These are phyloP conservation scores for Trichoderma brevicompactum DNA, from an alignment of 2,329 filamentous ascomycete genomes.

Conservation along the genomic window DNA sequence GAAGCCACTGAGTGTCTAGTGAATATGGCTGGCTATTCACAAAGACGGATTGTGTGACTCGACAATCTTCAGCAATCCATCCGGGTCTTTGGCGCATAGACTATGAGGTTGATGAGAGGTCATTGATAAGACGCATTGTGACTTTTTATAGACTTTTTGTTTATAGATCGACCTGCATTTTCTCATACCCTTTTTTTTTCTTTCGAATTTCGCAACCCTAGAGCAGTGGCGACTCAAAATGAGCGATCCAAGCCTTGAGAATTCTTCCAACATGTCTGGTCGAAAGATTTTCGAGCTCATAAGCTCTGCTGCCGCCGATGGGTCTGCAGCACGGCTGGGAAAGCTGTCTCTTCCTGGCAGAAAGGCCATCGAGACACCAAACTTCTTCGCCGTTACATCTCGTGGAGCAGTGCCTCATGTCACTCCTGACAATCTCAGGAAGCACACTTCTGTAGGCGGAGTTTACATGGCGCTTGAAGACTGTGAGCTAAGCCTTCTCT, in stretches of 20 bases:
- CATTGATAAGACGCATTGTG: background rate
- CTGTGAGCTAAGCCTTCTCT: constrained; percentile 63
- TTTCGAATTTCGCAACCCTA: constrained; percentile 5
- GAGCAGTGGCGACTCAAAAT: constrained; percentile 37
- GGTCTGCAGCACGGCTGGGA: constrained; percentile 66
- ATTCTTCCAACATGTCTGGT: constrained; percentile 34
- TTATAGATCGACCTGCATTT: background rate
- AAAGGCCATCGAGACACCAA: constrained; percentile 76
- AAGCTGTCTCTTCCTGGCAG: constrained; percentile 65
- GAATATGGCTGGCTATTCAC: background rate
- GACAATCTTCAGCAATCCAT: background rate
- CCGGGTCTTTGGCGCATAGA: background rate
- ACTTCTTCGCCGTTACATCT: constrained; percentile 79
- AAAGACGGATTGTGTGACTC: background rate
- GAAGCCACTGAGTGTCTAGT: background rate
- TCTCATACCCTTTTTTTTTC: background rate
- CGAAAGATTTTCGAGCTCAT: constrained; percentile 53
- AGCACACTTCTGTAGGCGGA: constrained; percentile 67
- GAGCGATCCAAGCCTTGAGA: constrained; percentile 34
- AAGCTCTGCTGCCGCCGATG: constrained; percentile 46
- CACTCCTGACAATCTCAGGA: constrained; percentile 78
- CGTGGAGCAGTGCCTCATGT: constrained; percentile 86
- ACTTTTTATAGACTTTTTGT: constrained; percentile 1
- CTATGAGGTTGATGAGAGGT: background rate
- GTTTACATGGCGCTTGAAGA: constrained; percentile 88